A percentile compares a stretch with the other conserved stretches of the same genome.
phyloP scores from a whole-genome alignment of 257 asterid genomes.

The Linderniella brevidens region DNA sequence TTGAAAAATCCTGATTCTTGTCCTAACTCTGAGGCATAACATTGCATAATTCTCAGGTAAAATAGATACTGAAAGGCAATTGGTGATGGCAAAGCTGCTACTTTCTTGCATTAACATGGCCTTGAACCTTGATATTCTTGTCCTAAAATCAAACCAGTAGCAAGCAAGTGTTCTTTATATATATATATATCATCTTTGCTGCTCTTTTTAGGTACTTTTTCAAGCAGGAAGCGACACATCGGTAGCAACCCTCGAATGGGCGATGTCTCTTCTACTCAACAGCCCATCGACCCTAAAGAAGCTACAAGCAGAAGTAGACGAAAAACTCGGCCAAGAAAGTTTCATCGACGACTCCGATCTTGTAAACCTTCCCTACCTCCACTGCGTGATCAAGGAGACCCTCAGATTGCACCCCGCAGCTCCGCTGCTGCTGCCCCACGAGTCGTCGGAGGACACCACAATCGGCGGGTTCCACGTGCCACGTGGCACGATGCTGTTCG shows the following conservation, averaged over 20 bases:
- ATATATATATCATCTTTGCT: no score
- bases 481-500: slow-evolving; percentile 18
- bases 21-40: no score
- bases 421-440: slow-evolving; percentile 30
- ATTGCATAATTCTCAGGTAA: no score
- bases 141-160: no score
- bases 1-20: no score
- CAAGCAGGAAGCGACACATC: no score
- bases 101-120: no score
- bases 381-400: slow-evolving; percentile 26
- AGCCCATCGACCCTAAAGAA: slow-evolving; percentile 17
- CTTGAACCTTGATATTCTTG: no score
- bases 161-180: no score
- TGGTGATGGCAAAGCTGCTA: no score
- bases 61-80: no score
- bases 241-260: slow-evolving; percentile 20
- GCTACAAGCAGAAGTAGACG: slow-evolving; percentile 17
- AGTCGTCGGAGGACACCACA: slow-evolving; percentile 16
- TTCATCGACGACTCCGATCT: slow-evolving; percentile 21
- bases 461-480: slow-evolving; percentile 21
- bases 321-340: slow-evolving; percentile 10
- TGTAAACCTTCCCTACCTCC: slow-evolving; percentile 17
- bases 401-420: slow-evolving; percentile 22
- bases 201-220: no score
- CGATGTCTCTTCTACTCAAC: slow-evolving; percentile 26